These are phyloP conservation scores for Ogataea methylovora DNA, from an alignment of 805 yeast species.

Conservation along the genomic window DNA sequence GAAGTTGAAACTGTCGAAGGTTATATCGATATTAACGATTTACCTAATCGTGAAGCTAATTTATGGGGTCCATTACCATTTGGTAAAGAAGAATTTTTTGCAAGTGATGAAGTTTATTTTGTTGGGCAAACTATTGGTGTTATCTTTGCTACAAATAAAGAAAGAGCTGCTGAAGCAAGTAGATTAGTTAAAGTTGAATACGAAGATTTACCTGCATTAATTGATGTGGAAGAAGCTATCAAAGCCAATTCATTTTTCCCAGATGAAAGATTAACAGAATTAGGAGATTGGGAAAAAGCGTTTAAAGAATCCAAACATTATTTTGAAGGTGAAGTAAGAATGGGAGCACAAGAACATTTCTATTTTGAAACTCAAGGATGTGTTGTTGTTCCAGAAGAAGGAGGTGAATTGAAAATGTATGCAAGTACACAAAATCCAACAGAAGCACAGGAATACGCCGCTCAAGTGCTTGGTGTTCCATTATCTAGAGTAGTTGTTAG, in stretches of 20 bases:
- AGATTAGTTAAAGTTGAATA: slow-evolving; percentile 34
- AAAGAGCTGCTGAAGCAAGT: slow-evolving; percentile 34
- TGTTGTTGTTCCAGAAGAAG: slow-evolving; percentile 37
- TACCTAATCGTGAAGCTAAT: slow-evolving; percentile 29
- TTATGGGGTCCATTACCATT: slow-evolving; percentile 34
- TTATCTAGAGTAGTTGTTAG: slow-evolving; percentile 31
- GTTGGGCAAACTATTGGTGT: slow-evolving; percentile 39
- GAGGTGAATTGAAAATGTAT: slow-evolving; percentile 36
- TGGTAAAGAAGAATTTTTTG: slow-evolving; percentile 37
- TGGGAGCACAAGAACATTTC: slow-evolving; percentile 44
- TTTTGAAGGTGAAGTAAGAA: slow-evolving; percentile 30
- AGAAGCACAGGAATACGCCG: slow-evolving; percentile 35
- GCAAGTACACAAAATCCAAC: slow-evolving; percentile 38
- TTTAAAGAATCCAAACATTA: slow-evolving; percentile 24
- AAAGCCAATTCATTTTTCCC: slow-evolving; percentile 31
- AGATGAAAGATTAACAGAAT: slow-evolving; percentile 23
- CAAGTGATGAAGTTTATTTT: slow-evolving; percentile 31
- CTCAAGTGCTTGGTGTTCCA: slow-evolving; percentile 35
- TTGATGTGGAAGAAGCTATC: slow-evolving; percentile 37
- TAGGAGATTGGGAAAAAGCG: slow-evolving; percentile 34
- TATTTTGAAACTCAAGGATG: slow-evolving; percentile 40
- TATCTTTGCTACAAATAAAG: slow-evolving; percentile 30
- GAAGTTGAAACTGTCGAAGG: slow-evolving; percentile 34
- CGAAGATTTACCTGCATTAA: slow-evolving; percentile 32
- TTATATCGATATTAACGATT: slow-evolving; percentile 31